Base-by-base conservation (phyloP, 1,284 basidiomycete species). In the Malassezia cuniculi region DNA sequence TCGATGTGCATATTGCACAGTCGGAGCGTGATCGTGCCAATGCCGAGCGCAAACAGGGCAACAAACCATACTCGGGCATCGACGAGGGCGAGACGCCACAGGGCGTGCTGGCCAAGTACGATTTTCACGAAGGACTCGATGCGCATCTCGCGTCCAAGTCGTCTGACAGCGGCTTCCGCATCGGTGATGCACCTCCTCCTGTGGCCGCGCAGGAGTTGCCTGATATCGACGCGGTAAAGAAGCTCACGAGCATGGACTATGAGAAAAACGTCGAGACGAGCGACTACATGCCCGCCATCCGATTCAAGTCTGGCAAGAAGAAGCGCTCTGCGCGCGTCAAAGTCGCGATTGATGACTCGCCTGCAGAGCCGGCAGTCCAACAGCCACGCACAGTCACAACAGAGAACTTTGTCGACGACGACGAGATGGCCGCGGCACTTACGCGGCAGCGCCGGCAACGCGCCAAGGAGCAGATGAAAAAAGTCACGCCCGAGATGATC, bases 401-500 rank as follows among this genome's bases (percentile, higher is more conserved):
- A 5, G 61, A 64, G 20, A 62, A 94, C 70, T 82, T 95, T 68
- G 81, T 97, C 50, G 93, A 97, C 70, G 93, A 99, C 67, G 93
- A 99, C 68, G 93, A 99, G 61, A 75, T 99, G 26, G 87, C 94
- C 73, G 84, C 84, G 22, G 85, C 84, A 19, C 74, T 97, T 38
- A 82, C 90, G 17, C 77, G 83, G 14, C 78, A 84, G 42, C 75
- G 93, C 43, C 76, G 82, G 56, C 79, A 80, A 26, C 83, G 83
- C 55, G 75, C 85, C 3, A 79, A 79, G 63, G 84, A 81, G 65
- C 69, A 74, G 11, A 44, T 65, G 25, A 80, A 81, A 61, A 86
- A 82, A 61, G 52, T 80, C 27, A 78, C 81, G 16, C 81, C 85
- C 0, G 86, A 93, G 59, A 80, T 87, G 60, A 71, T 94, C 12